phyloP scores from a whole-genome alignment of 2,329 filamentous ascomycete genomes.

The Conoideocrella luteorostrata region DNA sequence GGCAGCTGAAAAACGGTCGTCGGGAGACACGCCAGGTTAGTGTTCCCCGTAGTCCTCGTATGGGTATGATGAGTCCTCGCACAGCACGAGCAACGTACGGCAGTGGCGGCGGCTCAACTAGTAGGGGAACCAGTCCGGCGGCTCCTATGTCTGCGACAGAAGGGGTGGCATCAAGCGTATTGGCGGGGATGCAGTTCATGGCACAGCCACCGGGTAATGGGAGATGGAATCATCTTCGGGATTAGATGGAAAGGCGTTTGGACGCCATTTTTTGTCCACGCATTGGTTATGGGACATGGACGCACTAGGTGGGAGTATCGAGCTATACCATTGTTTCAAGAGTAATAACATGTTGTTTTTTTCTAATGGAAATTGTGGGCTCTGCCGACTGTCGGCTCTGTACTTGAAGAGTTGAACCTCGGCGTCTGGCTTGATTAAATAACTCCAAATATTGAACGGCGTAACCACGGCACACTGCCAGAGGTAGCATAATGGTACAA shows the following conservation, averaged over 20 bases:
- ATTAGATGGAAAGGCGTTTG: slow-evolving; percentile 16
- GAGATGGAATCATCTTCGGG: slow-evolving; percentile 39
- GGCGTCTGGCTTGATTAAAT: too few species aligned
- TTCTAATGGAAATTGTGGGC: too few species aligned
- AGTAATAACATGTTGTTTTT: too few species aligned
- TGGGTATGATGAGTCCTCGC: slow-evolving; percentile 47
- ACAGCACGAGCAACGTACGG: slow-evolving; percentile 18
- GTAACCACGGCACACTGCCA: too few species aligned
- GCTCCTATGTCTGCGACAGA: slow-evolving; percentile 28
- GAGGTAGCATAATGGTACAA: too few species aligned
- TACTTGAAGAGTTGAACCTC: too few species aligned
- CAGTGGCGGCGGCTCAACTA: slow-evolving; percentile 28
- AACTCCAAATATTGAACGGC: too few species aligned
- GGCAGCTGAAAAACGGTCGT: slow-evolving; percentile 39
- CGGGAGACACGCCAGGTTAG: slow-evolving; percentile 51
- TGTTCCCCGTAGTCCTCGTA: slow-evolving; percentile 51
- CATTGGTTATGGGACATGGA: too few species aligned
- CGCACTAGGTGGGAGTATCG: too few species aligned
- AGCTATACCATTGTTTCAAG: too few species aligned
- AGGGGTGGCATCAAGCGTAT: slow-evolving; percentile 14
- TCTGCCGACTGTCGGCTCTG: too few species aligned
- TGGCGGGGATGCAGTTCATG: slow-evolving; percentile 33
- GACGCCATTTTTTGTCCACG: not conserved
- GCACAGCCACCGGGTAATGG: slow-evolving; percentile 30
- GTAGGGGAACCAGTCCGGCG: slow-evolving; percentile 46